Base-by-base conservation (phyloP, 2,329 filamentous ascomycete genomes). In the Diaporthe vexans region DNA sequence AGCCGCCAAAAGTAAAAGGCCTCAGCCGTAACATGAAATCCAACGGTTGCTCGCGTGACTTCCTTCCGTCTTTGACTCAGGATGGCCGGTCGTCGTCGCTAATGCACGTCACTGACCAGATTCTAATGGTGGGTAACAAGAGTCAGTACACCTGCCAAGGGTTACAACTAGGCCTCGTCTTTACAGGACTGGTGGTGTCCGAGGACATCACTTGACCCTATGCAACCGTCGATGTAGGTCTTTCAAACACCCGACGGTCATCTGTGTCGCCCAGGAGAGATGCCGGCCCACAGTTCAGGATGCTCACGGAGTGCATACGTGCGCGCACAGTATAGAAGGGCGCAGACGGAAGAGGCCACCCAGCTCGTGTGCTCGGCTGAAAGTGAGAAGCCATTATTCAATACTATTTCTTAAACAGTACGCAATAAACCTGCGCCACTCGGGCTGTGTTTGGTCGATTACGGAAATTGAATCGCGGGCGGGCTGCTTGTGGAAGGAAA, bases 31-130 rank as follows among this genome's bases (percentile, higher is more conserved):
- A 63, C 33, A 59, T 43, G 40, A 43, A 43, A 19, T 26, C 19
- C 46, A 35, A 56, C 11, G 43, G n/a, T 19, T 71, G 71, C 52
- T 71, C 71, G 71, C 43, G 65, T 73, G 65, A 75, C 57, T 24
- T 73, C 51, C 35, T 75, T 71, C 74, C 58, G 19, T 29, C 17
- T 74, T 35, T 35, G 70, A 13, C 21, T 37, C 43, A 21, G 35
- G 19, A 71, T 59, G 68, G 26, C 15, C 26, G 52, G 24, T 35
- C 19, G 21, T 51, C 26, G 10, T 48, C 48, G 51, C 35, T 35
- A 35, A 70, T 46, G 67, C 54, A 58, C 56, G 37, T 35, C 54
- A 51, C 40, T 71, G 37, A 37, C 43, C 43, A 67, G 17, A 21
- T 37, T 13, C 17, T 1, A n/a, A 33, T 52, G 46, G 46, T 52